A percentile compares a stretch with the other conserved stretches of the same genome.
phyloP scores from a whole-genome alignment of 345 rosid genomes.

The Eutrema japonicum region DNA sequence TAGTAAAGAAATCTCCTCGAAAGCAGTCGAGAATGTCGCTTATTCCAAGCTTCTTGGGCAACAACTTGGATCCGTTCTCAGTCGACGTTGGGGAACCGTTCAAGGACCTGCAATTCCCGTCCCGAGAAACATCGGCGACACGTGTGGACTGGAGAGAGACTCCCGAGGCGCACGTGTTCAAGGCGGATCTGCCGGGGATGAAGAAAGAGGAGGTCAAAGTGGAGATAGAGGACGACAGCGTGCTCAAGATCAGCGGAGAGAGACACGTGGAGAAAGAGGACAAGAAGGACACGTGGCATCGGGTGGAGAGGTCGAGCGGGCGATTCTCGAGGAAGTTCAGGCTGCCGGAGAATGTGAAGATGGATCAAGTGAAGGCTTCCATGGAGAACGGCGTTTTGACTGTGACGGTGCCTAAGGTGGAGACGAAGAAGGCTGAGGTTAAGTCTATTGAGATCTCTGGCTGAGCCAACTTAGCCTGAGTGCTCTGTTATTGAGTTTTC shows the following conservation, averaged over 20 bases:
- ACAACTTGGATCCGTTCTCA: constrained; percentile 45
- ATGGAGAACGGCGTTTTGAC: constrained; percentile 66
- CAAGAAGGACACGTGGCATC: constrained; percentile 45
- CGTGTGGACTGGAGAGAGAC: constrained; percentile 48
- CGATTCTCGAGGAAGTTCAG: constrained; percentile 43
- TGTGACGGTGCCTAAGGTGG: constrained; percentile 53
- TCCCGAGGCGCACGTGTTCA: constrained; percentile 46
- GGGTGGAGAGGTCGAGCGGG: constrained; percentile 40
- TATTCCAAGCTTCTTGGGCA: constrained; percentile 51
- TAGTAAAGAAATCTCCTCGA: too few species aligned
- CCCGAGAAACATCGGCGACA: constrained; percentile 30
- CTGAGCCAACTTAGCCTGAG: background rate
- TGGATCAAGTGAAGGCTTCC: constrained; percentile 52
- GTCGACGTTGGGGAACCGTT: constrained; percentile 41
- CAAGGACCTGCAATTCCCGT: constrained; percentile 1
- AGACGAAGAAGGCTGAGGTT: constrained; percentile 44
- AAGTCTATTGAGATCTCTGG: constrained; percentile 59
- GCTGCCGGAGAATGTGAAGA: constrained; percentile 47
- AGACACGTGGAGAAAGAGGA: constrained; percentile 47
- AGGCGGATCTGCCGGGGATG: constrained; percentile 43
- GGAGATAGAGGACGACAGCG: constrained; percentile 47
- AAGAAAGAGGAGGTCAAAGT: constrained; percentile 53
- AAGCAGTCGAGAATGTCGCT: constrained; percentile 39
- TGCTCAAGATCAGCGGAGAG: constrained; percentile 47
- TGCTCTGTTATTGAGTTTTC: too few species aligned